phyloP scores from a whole-genome alignment of 2,329 filamentous ascomycete species.

The Ophiostoma ips region DNA sequence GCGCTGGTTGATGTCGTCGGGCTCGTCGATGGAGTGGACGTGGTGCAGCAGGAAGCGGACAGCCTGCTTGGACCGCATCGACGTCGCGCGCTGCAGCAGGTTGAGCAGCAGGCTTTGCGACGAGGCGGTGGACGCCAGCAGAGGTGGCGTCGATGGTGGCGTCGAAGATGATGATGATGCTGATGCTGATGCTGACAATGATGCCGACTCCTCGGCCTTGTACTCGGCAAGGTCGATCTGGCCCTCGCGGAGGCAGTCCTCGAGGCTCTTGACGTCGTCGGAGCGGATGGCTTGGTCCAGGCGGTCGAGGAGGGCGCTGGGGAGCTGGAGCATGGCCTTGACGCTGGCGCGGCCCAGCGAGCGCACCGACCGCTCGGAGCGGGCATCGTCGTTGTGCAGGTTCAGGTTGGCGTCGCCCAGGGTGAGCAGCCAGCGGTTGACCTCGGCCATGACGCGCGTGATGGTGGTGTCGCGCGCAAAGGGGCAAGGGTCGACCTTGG shows the following conservation, averaged over 20 bases:
- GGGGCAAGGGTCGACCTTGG: conserved; percentile 76
- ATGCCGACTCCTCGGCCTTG: not conserved
- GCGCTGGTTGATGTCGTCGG: conserved; percentile 83
- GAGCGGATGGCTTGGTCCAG: conserved; percentile 58
- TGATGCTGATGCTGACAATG: not conserved
- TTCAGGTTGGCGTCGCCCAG: conserved; percentile 70
- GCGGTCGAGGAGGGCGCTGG: conserved; percentile 52
- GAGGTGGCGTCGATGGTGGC: not conserved
- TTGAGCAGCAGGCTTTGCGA: conserved; percentile 62
- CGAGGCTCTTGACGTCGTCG: conserved; percentile 47
- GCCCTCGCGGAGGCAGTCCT: conserved; percentile 42
- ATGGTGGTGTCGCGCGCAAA: conserved; percentile 63
- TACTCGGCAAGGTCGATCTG: conserved; percentile 26
- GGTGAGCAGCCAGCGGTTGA: conserved; percentile 85
- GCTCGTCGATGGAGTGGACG: conserved; percentile 62
- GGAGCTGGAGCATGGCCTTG: conserved; percentile 59
- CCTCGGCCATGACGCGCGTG: conserved; percentile 37
- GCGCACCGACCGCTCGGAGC: conserved; percentile 57
- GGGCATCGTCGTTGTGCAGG: conserved; percentile 58
- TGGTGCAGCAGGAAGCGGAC: conserved; percentile 57
- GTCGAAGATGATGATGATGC: not conserved
- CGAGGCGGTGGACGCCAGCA: not conserved
- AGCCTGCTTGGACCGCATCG: conserved; percentile 51
- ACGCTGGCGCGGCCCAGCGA: conserved; percentile 67
- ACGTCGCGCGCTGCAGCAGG: conserved; percentile 64